Evolutionary conservation across 345 rosid species (phyloP), one percentile per base, ranked within the genome.

Genomic region (Eutrema heterophyllum): DNA sequence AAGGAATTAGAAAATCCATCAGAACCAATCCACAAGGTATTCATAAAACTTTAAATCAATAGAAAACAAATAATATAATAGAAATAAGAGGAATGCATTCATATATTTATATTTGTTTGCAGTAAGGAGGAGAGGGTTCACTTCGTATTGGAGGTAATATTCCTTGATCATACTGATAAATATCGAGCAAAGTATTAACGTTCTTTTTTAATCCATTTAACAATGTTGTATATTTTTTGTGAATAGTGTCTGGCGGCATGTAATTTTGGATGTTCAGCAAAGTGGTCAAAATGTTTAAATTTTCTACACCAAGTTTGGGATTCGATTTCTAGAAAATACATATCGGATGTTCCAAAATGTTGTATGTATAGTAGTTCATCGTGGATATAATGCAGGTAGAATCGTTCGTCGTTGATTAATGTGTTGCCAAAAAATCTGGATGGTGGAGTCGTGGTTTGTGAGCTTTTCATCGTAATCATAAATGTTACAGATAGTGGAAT

Each of bases 181-280:
- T 4, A 32, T 2, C 24, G 3, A 56, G 2, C 3, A 2, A 4
- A 50, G 10, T 21, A 50, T 50, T 9, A 50, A 50, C 14, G 8
- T 21, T 45, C 6, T 16, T 50, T 0, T n/a, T n/a, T 15, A 1
- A 45, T 44, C 5, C 12, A 30, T 18, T 13, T 1, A 67, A 67
- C 3, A 3, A 26, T 32, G 18, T 38, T 38, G 18, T 24, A 2
- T 52, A 5, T 36, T 52, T 13, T 16, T 63, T 5, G 12, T 13
- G 2, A 27, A 78, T 82, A 78, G 0, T 79, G 83, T 36, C 63
- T 43, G 4, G 44, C 9, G 2, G 68, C 72, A 11, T 84, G 85
- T 48, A 6, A 49, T 4, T 5, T 11, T 27, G 32, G 78, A 44
- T 79, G 83, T 45, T 72, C 77, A 15, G 68, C 18, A 3, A 21